Conservation (phyloP, 805 yeast genomes). For the Schizosaccharomyces cryophilus region DNA sequence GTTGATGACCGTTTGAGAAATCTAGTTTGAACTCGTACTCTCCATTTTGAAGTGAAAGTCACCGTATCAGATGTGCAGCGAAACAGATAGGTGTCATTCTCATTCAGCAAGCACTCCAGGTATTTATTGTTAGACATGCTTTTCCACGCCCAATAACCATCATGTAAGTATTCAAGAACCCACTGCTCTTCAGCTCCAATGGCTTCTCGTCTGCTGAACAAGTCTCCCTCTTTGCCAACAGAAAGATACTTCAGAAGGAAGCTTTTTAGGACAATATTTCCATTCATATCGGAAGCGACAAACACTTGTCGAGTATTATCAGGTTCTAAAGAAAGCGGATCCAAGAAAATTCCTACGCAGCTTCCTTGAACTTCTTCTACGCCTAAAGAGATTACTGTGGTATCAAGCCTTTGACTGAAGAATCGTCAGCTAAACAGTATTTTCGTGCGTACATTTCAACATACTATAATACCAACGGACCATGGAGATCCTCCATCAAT, state of each 20-base stretch:
- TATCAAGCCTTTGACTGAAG: neutral
- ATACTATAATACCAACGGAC: neutral
- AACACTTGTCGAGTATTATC: neutral
- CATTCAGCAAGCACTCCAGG: neutral
- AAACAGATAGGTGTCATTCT: neutral
- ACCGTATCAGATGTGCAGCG: neutral
- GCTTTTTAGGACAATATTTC: neutral
- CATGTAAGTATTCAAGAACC: neutral
- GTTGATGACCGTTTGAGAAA: neutral
- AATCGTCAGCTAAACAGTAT: neutral
- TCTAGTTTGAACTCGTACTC: neutral
- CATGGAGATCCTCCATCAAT: neutral
- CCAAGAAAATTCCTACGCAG: neutral
- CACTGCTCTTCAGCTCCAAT: neutral
- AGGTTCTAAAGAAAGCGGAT: neutral
- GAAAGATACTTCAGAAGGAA: neutral
- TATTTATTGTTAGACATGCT: neutral
- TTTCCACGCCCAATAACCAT: neutral
- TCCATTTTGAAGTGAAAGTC: neutral
- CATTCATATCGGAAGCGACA: neutral
- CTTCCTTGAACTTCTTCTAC: neutral
- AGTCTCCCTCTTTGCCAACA: neutral
- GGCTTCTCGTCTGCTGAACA: neutral
- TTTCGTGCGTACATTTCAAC: neutral
- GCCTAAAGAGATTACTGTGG: neutral